Evolutionary conservation across 2,329 filamentous ascomycete species (phyloP).

Genomic region (Aspergillaceae sp.): DNA sequence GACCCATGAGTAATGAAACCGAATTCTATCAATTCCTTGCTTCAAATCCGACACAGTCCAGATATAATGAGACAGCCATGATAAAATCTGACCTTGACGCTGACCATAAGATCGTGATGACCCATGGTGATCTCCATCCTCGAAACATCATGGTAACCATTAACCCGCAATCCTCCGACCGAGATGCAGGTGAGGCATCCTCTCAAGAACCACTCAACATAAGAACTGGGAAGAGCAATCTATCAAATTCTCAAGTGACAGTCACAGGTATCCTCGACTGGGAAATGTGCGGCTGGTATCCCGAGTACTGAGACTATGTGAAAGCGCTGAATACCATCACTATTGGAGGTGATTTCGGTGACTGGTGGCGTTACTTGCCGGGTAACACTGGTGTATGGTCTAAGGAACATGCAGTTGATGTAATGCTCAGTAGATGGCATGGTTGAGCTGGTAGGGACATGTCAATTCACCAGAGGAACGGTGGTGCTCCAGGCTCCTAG

Average conservation of each 20-base stretch:
- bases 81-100: constrained; percentile 7
- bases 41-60: constrained; percentile 3
- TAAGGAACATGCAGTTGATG: constrained; percentile 10
- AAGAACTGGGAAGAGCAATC: constrained; percentile 1
- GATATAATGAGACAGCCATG: constrained; percentile 4
- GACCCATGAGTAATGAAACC: constrained; percentile 6
- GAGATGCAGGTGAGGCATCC: constrained; percentile 1
- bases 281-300: constrained; percentile 8
- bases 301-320: constrained; percentile 7
- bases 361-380: constrained; percentile 9
- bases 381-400: constrained; percentile 8
- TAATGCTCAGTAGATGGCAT: constrained; percentile 8
- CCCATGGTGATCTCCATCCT: constrained; percentile 6
- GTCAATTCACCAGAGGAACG: not conserved
- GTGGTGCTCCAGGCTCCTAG: too few species aligned
- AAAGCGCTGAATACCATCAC: constrained; percentile 7
- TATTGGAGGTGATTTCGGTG: constrained; percentile 5
- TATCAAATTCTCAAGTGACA: constrained; percentile 4
- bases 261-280: constrained; percentile 6
- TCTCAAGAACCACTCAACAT: not conserved
- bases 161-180: constrained; percentile 1
- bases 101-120: constrained; percentile 3
- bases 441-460: not conserved
- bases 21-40: constrained; percentile 10
- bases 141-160: constrained; percentile 7